Percentiles rank a stretch among this genome's conserved stretches.
These are phyloP conservation scores for Abelmoschus esculentus DNA, from an alignment of 345 rosid species.

Conservation along the genomic window DNA sequence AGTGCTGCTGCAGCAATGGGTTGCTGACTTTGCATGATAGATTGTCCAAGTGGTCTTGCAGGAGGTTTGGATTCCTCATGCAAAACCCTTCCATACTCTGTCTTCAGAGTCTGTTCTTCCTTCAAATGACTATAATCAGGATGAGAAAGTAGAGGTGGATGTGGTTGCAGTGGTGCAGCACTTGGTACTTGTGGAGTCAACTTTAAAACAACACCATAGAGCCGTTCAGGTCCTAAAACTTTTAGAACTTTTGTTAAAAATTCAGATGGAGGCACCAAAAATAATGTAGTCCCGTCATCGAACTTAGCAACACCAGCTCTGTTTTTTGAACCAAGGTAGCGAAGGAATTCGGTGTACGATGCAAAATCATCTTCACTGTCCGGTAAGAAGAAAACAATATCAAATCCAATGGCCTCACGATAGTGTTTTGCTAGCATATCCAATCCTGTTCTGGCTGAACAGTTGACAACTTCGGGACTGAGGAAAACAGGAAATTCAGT, in stretches of 20 bases:
- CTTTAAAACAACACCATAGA: constrained; percentile 91
- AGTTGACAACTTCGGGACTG: constrained; percentile 86
- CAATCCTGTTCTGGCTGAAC: constrained; percentile 97
- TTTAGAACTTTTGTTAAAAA: constrained; percentile 74
- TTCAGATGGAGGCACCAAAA: constrained; percentile 92
- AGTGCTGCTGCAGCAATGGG: constrained; percentile 24
- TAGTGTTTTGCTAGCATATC: constrained; percentile 87
- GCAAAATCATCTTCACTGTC: constrained; percentile 93
- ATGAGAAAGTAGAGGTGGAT: constrained; percentile 30
- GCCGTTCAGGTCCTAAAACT: constrained; percentile 78
- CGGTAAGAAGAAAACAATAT: constrained; percentile 84
- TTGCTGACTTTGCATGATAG: constrained; percentile 31
- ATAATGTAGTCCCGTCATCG: constrained; percentile 77
- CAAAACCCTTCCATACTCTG: constrained; percentile 36
- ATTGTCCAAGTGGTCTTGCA: constrained; percentile 26
- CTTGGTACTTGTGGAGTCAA: constrained; percentile 52
- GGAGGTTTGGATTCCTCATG: constrained; percentile 43
- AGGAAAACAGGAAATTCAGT: not conserved
- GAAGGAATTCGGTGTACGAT: constrained; percentile 89
- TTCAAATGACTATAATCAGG: constrained; percentile 30
- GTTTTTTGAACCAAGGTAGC: constrained; percentile 75
- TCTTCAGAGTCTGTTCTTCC: constrained; percentile 32
- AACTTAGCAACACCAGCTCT: constrained; percentile 98
- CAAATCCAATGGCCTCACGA: constrained; percentile 69
- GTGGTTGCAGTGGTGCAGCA: constrained; percentile 21